Evolutionary conservation across 73 alveolate genomes (phyloP).

Genomic region (Loxodes magnus): DNA sequence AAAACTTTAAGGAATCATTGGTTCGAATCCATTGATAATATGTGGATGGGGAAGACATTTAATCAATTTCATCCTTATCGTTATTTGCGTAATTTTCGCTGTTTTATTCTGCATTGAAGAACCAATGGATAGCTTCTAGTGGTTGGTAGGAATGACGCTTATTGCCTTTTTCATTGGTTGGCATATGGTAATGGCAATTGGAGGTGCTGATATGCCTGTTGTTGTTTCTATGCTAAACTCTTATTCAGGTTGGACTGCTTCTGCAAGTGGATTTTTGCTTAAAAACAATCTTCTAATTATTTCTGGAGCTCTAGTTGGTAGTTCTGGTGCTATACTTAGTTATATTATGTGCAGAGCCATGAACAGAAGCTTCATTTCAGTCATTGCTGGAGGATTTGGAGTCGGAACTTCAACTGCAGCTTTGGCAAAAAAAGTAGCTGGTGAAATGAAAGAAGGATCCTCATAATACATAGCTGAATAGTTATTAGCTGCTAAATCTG

Average conservation of each 20-base stretch:
- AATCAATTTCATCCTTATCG: background rate
- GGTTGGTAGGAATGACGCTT: slow-evolving; percentile 26
- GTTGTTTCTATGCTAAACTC: slow-evolving; percentile 48
- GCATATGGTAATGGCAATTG: slow-evolving; percentile 12
- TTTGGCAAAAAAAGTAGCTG: background rate
- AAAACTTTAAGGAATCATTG: slow-evolving; percentile 27
- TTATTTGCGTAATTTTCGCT: background rate
- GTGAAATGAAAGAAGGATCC: background rate
- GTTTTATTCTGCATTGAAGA: background rate
- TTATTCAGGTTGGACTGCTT: slow-evolving; percentile 45
- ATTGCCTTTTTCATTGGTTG: slow-evolving; percentile 16
- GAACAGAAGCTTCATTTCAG: slow-evolving; percentile 42
- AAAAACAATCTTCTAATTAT: slow-evolving; percentile 50
- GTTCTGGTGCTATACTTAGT: slow-evolving; percentile 61
- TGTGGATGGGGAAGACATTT: slow-evolving; percentile 11
- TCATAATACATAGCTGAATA: background rate
- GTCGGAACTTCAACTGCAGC: slow-evolving; percentile 8
- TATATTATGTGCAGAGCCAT: slow-evolving; percentile 73
- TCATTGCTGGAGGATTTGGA: slow-evolving; percentile 42
- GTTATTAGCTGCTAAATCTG: slow-evolving; percentile 1
- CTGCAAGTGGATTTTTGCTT: slow-evolving; percentile 44
- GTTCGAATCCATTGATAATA: slow-evolving; percentile 13
- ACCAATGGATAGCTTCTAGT: background rate
- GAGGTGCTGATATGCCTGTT: slow-evolving; percentile 45
- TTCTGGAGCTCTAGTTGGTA: slow-evolving; percentile 45